Evolutionary conservation across 1,139 yeast genomes (phyloP), one percentile per base, ranked within the genome.

Genomic region (Kodamaea plutei): DNA sequence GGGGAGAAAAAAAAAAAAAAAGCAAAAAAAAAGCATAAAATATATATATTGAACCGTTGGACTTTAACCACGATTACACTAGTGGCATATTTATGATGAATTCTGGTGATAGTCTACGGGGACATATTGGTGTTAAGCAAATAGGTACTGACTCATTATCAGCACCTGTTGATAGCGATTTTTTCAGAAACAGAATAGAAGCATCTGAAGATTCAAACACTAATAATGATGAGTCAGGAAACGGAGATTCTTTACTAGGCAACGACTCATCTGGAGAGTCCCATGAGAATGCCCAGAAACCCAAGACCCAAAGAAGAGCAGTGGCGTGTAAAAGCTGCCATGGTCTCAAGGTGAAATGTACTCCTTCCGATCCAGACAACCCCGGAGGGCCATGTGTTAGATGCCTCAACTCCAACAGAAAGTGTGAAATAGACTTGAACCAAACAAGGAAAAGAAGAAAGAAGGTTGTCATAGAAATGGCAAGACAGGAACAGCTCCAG

Each of bases 291-390:
- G 10, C 20, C 25, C 58, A 48, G 35, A 21, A 21, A 13, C 23
- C 23, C 5, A 21, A 21, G 6, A 10, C 13, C 11, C 23, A 21
- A 11, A 21, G 23, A 21, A 9, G 23, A 11, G 44, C 65, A 6
- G 67, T 60, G 23, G 95, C 95, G 1, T 87, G 96, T 54, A 80
- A 79, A 34, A 72, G 80, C 33, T 87, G 96, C 52, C 94, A 87
- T 47, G 54, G 83, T 1, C 64, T 85, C 30, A 87, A 87, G 48
- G 95, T 85, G 20, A 79, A 81, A 43, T 87, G 96, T 53, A 77
- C 82, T 8, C 93, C 94, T 1, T 65, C 81, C 1, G 82, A 83
- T 49, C 65, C 71, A 0, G 44, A 58, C 9, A 68, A 75, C 39
- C 81, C 80, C 4, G 52, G 64, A 2, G 73, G 78, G n/a, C 76